Conservation (phyloP, 495 filamentous ascomycete species). For the Xanthoparmelia taractica region DNA sequence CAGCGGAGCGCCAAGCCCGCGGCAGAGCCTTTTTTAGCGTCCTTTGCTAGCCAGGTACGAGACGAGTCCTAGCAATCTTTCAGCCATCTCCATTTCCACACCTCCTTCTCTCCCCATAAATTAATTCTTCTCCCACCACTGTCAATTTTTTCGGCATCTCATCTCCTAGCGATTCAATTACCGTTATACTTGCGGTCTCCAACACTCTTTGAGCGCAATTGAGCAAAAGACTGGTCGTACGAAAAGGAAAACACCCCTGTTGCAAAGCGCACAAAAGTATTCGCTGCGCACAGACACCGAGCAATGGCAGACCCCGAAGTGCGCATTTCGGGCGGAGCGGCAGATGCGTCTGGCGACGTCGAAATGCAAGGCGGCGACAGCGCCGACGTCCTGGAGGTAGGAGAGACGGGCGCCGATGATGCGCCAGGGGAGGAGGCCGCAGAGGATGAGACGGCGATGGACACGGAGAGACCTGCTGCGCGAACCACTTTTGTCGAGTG, state of each 20-base stretch:
- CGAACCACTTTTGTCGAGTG: constrained; percentile 25
- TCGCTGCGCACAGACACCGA: not conserved
- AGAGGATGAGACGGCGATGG: constrained; percentile 12
- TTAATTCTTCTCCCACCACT: not conserved
- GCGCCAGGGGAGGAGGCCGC: constrained; percentile 20
- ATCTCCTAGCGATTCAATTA: not conserved
- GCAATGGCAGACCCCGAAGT: constrained; percentile 27
- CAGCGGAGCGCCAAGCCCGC: constrained; percentile 14
- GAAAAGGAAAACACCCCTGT: not conserved
- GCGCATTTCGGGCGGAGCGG: constrained; percentile 7
- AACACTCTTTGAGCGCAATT: not conserved
- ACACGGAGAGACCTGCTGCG: constrained; percentile 6
- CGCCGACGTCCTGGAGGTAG: constrained; percentile 18
- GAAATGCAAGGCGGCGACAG: constrained; percentile 25
- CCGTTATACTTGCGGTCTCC: not conserved
- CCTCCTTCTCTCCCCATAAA: not conserved
- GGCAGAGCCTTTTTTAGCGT: not conserved
- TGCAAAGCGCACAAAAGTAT: not conserved
- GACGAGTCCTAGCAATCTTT: too few relatives aligned
- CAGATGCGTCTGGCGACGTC: constrained; percentile 21
- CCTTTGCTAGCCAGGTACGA: constrained; percentile 11
- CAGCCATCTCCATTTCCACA: not conserved
- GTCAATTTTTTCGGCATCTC: not conserved
- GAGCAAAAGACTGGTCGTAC: not conserved
- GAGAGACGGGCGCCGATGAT: constrained; percentile 19